Conservation (phyloP, 2,329 filamentous ascomycete genomes). For the Fusarium torulosum region DNA sequence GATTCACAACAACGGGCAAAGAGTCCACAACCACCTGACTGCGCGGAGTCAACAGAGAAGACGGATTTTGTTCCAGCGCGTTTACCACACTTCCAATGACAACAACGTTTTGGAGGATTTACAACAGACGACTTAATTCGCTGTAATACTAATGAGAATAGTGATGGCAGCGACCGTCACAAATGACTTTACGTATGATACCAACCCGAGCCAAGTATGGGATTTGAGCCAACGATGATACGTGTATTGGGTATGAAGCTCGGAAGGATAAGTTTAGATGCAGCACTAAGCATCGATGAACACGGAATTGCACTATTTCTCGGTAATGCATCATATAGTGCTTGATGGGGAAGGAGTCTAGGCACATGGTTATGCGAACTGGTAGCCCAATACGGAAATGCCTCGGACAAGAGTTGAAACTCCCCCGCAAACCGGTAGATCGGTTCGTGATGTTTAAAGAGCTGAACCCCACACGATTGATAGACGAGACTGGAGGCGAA, state of each 20-base stretch:
- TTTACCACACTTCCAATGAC: constrained; percentile 67
- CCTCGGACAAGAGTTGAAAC: constrained; percentile 47
- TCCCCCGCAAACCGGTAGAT: constrained; percentile 50
- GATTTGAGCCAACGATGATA: constrained; percentile 22
- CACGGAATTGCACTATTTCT: neutral
- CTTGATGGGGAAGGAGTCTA: neutral
- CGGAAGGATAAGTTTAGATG: constrained; percentile 17
- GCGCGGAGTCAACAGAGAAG: constrained; percentile 28
- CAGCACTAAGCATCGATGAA: constrained; percentile 15
- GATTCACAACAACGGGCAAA: constrained; percentile 48
- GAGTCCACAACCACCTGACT: constrained; percentile 9
- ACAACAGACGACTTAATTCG: constrained; percentile 7
- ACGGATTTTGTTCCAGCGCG: constrained; percentile 68
- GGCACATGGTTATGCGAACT: constrained; percentile 40
- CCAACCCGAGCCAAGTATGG: constrained; percentile 38
- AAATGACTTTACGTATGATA: constrained; percentile 46
- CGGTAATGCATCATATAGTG: neutral
- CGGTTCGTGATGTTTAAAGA: constrained; percentile 34
- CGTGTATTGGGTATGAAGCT: neutral
- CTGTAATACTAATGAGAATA: constrained; percentile 40
- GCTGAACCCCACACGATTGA: constrained; percentile 27
- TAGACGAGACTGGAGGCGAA: neutral
- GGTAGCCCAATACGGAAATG: constrained; percentile 52
- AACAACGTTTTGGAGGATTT: neutral
- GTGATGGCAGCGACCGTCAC: constrained; percentile 17